Evolutionary conservation across 2,329 filamentous ascomycete species (phyloP).

Genomic region (Botrytis pseudocinerea): DNA sequence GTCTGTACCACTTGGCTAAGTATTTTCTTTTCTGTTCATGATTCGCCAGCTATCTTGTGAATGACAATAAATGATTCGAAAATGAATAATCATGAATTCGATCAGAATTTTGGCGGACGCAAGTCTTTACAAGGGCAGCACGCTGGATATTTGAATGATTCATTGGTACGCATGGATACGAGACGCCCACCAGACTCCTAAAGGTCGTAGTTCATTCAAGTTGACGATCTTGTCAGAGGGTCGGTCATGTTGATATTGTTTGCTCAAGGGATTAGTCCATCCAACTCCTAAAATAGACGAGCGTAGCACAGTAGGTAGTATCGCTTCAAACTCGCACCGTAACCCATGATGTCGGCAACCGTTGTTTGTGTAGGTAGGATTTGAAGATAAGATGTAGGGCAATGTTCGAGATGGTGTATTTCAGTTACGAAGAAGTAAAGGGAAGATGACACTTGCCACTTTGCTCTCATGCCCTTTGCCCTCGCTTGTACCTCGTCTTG

Average conservation of each 20-base stretch:
- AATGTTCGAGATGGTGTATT: neutral
- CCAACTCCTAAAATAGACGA: neutral
- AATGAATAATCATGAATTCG: neutral
- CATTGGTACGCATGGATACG: neutral
- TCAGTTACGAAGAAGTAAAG: neutral
- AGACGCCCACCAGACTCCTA: neutral
- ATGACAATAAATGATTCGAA: neutral
- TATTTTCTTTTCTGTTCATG: neutral
- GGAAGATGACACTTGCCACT: neutral
- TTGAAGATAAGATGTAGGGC: neutral
- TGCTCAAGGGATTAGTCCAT: neutral
- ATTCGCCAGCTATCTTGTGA: neutral
- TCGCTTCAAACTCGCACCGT: neutral
- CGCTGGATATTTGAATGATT: neutral
- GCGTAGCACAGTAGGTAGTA: neutral
- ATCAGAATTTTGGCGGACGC: neutral
- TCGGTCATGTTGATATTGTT: neutral
- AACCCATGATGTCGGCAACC: neutral
- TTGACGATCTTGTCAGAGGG: neutral
- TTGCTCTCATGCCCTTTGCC: neutral
- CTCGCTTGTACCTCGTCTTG: neutral
- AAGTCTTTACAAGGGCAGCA: neutral
- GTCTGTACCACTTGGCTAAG: neutral
- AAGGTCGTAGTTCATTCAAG: neutral
- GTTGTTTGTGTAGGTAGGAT: neutral